These are phyloP conservation scores for Neophaeococcomyces aloes DNA, from an alignment of 2,329 filamentous ascomycete genomes.

Conservation along the genomic window DNA sequence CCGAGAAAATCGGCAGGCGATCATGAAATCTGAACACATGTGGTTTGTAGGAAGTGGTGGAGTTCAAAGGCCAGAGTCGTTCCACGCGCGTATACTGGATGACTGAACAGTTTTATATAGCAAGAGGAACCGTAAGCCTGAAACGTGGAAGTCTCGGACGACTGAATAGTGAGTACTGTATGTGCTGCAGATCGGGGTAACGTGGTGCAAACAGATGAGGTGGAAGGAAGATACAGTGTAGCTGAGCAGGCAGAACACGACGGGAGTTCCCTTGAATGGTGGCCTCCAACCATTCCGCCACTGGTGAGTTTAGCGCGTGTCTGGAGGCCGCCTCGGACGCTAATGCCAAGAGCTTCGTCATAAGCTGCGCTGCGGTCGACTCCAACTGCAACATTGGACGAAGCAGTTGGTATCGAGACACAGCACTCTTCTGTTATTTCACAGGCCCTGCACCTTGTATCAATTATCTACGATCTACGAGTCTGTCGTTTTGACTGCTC, in stretches of 20 bases:
- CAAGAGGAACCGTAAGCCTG: too few relatives aligned
- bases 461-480: not conserved
- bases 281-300: not conserved
- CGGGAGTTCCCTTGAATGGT: not conserved
- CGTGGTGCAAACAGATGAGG: too few relatives aligned
- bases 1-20: too few relatives aligned
- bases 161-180: too few relatives aligned
- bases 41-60: too few relatives aligned
- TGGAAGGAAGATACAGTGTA: not conserved
- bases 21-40: too few relatives aligned
- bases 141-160: too few relatives aligned
- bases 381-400: not conserved
- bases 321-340: not conserved
- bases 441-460: not conserved
- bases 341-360: conserved; percentile 4
- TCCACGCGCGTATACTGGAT: too few relatives aligned
- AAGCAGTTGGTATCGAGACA: not conserved
- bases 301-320: not conserved
- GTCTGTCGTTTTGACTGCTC: not conserved
- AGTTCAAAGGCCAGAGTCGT: too few relatives aligned
- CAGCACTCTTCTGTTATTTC: not conserved
- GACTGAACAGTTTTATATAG: too few relatives aligned
- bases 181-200: too few relatives aligned
- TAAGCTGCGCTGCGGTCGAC: not conserved
- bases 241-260: not conserved